Percentiles rank a stretch among this genome's conserved stretches.
Evolutionary conservation across 192 early-diverging fungal genomes (phyloP).

Genomic region (Rhizoclosmatium sp.): DNA sequence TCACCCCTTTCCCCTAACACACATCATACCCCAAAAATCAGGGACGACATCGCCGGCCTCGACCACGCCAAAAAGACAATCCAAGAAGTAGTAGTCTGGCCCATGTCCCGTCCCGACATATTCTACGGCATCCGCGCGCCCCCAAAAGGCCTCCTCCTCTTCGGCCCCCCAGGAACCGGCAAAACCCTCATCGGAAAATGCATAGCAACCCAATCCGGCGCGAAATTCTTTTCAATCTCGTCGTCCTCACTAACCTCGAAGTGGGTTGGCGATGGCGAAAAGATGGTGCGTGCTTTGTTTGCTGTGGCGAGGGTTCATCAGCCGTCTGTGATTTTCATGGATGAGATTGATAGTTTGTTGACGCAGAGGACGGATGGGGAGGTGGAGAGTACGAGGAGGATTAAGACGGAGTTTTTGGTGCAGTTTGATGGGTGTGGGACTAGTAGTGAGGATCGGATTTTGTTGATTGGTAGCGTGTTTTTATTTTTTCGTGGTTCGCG

Average conservation of each 20-base stretch:
- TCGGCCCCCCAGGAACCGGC: slow-evolving; percentile 82
- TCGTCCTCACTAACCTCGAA: slow-evolving; percentile 92
- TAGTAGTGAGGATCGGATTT: slow-evolving; percentile 75
- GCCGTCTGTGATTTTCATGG: slow-evolving; percentile 91
- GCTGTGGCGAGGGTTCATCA: slow-evolving; percentile 86
- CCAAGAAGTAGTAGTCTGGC: slow-evolving; percentile 82
- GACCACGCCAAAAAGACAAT: slow-evolving; percentile 83
- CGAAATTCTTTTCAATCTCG: slow-evolving; percentile 92
- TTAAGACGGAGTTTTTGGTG: slow-evolving; percentile 95
- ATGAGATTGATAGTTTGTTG: slow-evolving; percentile 93
- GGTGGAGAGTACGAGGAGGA: slow-evolving; percentile 82
- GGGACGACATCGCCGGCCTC: slow-evolving; percentile 86
- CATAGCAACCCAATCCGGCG: slow-evolving; percentile 85
- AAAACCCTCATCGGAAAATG: slow-evolving; percentile 92
- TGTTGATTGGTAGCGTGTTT: slow-evolving; percentile 68
- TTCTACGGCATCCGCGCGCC: slow-evolving; percentile 86
- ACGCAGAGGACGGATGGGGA: slow-evolving; percentile 91
- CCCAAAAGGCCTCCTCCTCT: slow-evolving; percentile 82
- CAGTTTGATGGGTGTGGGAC: slow-evolving; percentile 83
- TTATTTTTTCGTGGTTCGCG: not conserved
- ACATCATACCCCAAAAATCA: not conserved
- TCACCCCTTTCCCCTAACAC: too few relatives aligned
- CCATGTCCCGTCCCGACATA: slow-evolving; percentile 80
- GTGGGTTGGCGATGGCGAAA: slow-evolving; percentile 95
- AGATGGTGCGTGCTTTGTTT: slow-evolving; percentile 92